These are phyloP conservation scores for Cladosporium sp. DNA, from an alignment of 2,329 filamentous ascomycete genomes.

Conservation along the genomic window DNA sequence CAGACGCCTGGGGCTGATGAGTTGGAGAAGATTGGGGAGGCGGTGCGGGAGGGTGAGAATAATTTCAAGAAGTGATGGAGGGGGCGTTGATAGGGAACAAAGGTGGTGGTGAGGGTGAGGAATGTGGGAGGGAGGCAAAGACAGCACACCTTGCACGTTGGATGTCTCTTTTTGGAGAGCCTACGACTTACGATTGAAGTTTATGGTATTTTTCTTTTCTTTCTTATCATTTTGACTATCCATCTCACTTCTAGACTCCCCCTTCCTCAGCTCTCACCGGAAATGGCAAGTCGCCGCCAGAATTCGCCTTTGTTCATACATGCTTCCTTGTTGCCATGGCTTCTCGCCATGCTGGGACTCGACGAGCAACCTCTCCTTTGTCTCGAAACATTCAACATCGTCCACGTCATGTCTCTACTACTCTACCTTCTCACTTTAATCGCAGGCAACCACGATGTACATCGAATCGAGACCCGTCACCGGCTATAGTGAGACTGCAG, in stretches of 20 bases:
- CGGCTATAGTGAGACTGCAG: constrained; percentile 18
- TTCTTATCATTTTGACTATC: too few species aligned
- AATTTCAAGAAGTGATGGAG: too few species aligned
- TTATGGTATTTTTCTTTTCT: too few species aligned
- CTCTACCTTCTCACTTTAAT: not conserved
- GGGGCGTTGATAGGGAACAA: not conserved
- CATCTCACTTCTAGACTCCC: not conserved
- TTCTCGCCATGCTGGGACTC: not conserved
- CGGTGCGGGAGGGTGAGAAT: not conserved
- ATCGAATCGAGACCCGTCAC: constrained; percentile 23
- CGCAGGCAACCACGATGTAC: constrained; percentile 19
- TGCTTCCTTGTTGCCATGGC: constrained; percentile 1
- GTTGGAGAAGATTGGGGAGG: constrained; percentile 26
- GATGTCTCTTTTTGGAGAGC: constrained; percentile 10
- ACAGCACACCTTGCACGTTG: too few species aligned
- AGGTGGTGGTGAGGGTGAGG: not conserved
- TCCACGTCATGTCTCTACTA: not conserved
- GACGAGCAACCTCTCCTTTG: constrained; percentile 8
- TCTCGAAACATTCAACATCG: not conserved
- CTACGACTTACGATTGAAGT: not conserved
- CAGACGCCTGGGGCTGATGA: constrained; percentile 41
- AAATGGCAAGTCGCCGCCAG: not conserved
- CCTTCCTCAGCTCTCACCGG: not conserved
- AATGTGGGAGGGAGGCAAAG: too few species aligned
- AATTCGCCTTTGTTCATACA: constrained; percentile 5